A percentile compares a stretch with the other conserved stretches of the same genome.
Evolutionary conservation across 179 eudicot genomes (phyloP).

Genomic region (Pouteria campechiana): DNA sequence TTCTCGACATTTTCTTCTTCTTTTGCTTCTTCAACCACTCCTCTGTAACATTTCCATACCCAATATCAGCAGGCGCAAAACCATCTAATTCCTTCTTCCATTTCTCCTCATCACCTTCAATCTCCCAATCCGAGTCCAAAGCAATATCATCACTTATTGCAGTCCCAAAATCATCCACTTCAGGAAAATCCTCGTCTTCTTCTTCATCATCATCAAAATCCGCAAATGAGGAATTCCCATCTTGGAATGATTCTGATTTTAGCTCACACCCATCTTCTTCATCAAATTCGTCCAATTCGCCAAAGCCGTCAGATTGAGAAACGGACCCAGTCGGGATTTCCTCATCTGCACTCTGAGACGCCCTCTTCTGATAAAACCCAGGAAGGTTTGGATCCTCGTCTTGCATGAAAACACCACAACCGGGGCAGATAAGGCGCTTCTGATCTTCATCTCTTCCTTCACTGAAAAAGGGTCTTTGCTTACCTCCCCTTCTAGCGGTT

Average conservation of each 20-base stretch:
- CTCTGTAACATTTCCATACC: conserved; percentile 82
- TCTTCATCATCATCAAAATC: conserved; percentile 16
- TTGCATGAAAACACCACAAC: conserved; percentile 98
- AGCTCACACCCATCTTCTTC: conserved; percentile 29
- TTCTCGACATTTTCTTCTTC: conserved; percentile 47
- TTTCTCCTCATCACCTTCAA: conserved; percentile 34
- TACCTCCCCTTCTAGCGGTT: conserved; percentile 23
- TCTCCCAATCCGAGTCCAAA: conserved; percentile 73
- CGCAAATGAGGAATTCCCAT: conserved; percentile 10
- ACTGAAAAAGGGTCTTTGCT: conserved; percentile 49
- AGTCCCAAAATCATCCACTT: too few relatives aligned
- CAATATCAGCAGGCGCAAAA: conserved; percentile 64
- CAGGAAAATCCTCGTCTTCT: conserved; percentile 10
- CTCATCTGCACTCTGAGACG: conserved; percentile 14
- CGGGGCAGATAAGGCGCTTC: conserved; percentile 62
- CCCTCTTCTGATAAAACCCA: conserved; percentile 64
- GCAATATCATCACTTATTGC: conserved; percentile 20
- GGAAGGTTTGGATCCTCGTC: conserved; percentile 69
- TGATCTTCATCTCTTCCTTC: conserved; percentile 92
- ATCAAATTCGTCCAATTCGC: conserved; percentile 10
- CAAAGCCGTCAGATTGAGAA: conserved; percentile 15
- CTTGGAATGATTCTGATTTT: too few relatives aligned
- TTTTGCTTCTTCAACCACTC: conserved; percentile 31
- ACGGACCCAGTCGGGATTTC: conserved; percentile 17
- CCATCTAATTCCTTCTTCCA: conserved; percentile 47